Percentiles rank a stretch among this genome's conserved stretches.
These are phyloP conservation scores for Carallia brachiata DNA, from an alignment of 345 rosid species.

Conservation along the genomic window DNA sequence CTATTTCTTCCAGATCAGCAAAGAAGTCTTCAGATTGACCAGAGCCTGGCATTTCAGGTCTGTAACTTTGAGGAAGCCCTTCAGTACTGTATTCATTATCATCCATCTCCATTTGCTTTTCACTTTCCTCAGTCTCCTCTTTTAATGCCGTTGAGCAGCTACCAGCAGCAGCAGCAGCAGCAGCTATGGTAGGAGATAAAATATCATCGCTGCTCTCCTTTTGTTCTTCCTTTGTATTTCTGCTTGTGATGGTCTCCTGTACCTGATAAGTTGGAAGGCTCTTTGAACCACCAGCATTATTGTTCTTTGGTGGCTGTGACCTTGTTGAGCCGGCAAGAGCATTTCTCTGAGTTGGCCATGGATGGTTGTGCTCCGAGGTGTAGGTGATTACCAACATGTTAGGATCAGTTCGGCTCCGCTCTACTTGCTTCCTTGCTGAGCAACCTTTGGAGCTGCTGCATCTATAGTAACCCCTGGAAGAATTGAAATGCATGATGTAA, in stretches of 20 bases:
- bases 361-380: slow-evolving; percentile 96
- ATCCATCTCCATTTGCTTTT: slow-evolving; percentile 30
- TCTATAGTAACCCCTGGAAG: slow-evolving; percentile 80
- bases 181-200: slow-evolving; percentile 14
- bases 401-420: slow-evolving; percentile 92
- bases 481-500: neutral
- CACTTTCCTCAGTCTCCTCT: slow-evolving; percentile 45
- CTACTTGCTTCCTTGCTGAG: slow-evolving; percentile 96
- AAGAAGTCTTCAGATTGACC: slow-evolving; percentile 50
- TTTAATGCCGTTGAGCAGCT: slow-evolving; percentile 29
- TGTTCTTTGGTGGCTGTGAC: slow-evolving; percentile 19
- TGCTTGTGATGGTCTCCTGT: neutral
- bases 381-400: slow-evolving; percentile 96
- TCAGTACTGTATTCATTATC: slow-evolving; percentile 15
- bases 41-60: slow-evolving; percentile 27
- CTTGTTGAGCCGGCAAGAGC: slow-evolving; percentile 28
- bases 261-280: neutral
- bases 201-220: slow-evolving; percentile 14
- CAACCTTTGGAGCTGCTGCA: slow-evolving; percentile 99
- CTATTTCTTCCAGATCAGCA: slow-evolving; percentile 73
- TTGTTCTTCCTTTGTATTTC: slow-evolving; percentile 13
- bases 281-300: slow-evolving; percentile 5
- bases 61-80: slow-evolving; percentile 29
- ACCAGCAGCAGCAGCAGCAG: neutral
- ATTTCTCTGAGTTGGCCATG: slow-evolving; percentile 34